Conservation (phyloP, 495 filamentous ascomycete species). For the Pyrenula massariospora region DNA sequence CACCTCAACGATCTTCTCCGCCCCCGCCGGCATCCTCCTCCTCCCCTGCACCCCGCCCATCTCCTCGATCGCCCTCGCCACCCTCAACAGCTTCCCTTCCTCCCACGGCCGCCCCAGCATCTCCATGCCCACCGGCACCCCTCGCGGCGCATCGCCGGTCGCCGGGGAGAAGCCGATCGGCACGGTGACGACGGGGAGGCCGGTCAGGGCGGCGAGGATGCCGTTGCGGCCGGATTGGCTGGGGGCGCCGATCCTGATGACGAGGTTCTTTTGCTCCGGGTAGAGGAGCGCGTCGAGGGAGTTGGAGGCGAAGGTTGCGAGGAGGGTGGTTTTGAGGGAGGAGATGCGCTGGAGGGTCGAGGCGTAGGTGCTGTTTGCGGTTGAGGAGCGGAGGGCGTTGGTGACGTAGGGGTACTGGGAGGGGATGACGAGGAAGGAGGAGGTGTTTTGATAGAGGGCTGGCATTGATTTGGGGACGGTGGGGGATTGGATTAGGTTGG, state of each 20-base stretch:
- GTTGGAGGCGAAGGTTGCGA: constrained; percentile 31
- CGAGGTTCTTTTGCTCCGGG: constrained; percentile 53
- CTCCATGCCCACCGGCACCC: constrained; percentile 11
- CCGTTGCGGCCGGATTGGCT: constrained; percentile 51
- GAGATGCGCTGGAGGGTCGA: constrained; percentile 27
- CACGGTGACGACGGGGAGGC: constrained; percentile 7
- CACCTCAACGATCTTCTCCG: not conserved
- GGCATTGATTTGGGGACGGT: constrained; percentile 1
- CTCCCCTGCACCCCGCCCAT: constrained; percentile 4
- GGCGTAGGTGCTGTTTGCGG: constrained; percentile 30
- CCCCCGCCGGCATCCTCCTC: not conserved
- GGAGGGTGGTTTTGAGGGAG: constrained; percentile 31
- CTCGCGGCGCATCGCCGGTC: constrained; percentile 28
- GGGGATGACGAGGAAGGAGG: constrained; percentile 45
- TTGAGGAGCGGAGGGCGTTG: constrained; percentile 33
- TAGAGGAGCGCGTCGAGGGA: constrained; percentile 49
- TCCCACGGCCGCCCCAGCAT: constrained; percentile 3
- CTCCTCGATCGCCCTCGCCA: constrained; percentile 17
- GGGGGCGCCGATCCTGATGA: constrained; percentile 41
- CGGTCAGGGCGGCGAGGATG: constrained; percentile 51
- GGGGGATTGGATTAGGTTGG: constrained; percentile 28
- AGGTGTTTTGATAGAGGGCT: constrained; percentile 3
- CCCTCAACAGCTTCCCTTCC: constrained; percentile 15
- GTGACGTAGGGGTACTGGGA: constrained; percentile 40
- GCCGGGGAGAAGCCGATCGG: constrained; percentile 26